Base-by-base conservation (phyloP, 78 protist species). In the Dictyostelium capitatum region DNA sequence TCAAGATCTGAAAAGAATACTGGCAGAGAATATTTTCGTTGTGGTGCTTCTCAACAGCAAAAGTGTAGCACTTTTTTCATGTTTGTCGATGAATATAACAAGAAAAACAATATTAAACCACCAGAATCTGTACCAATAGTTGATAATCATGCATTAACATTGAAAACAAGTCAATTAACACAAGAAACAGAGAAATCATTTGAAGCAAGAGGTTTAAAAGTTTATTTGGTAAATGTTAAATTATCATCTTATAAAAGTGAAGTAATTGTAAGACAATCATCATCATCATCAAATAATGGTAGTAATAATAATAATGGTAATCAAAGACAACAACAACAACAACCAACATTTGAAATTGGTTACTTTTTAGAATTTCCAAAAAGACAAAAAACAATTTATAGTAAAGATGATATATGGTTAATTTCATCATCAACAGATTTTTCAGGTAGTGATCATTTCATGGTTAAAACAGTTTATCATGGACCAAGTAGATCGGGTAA, bases 341-440 rank as follows among this genome's bases (percentile, higher is more conserved):
- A 74, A 48, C 41, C n/a, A 23, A 62, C 9, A 37, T 3, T 37
- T 51, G 30, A 25, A 47, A 1, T 10, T n/a, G 1, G 15, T 62
- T 65, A 54, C 28, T 82, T 47, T 82, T 50, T 82, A n/a, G 74
- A 91, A 82, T 41, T 91, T 79, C 14, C 12, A 4, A 70, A 82
- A 70, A 75, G 56, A 69, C 65, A 57, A 56, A 64, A 53, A 6
- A 28, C 46, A 7, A 51, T 56, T 8, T 92, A 82, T 77, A 54
- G 80, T 32, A 94, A 94, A 72, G 96, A 94, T 82, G 96, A 94
- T 64, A 53, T 94, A 20, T 94, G 96, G 96, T 64, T 94, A 30
- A 25, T 94, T 11, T 47, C 73, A 20, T 43, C 50, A 20, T 79
- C 54, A 14, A 65, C 59, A 3, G 70, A 83, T 80, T 82, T 94